Conservation (phyloP, 2,329 filamentous ascomycete species). For the Aphanoascus verrucosus region DNA sequence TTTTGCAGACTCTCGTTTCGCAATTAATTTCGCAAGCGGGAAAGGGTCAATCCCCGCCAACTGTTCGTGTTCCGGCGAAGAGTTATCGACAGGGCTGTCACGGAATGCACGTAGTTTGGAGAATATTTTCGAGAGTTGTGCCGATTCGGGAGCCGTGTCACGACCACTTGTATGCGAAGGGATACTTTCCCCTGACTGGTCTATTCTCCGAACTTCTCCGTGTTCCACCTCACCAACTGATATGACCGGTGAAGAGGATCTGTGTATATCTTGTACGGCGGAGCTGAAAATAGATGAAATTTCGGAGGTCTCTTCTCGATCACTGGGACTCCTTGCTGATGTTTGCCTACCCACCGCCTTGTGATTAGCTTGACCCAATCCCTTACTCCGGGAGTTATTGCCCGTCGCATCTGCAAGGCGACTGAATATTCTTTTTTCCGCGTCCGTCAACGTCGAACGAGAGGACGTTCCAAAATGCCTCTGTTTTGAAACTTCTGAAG, state of each 20-base stretch:
- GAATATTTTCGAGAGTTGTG: conserved; percentile 3
- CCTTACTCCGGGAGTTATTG: not conserved
- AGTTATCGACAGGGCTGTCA: conserved; percentile 5
- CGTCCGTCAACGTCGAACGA: conserved; percentile 8
- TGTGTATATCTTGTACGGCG: conserved; percentile 3
- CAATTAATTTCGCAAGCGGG: conserved; percentile 17
- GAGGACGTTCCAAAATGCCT: not conserved
- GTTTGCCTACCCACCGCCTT: not conserved
- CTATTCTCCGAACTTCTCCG: not conserved
- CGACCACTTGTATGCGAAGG: not conserved
- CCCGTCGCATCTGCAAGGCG: not conserved
- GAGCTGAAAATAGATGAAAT: conserved; percentile 12
- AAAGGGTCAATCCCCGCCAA: conserved; percentile 11
- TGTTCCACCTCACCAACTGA: not conserved
- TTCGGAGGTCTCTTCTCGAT: conserved; percentile 3
- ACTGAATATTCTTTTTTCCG: conserved; percentile 9
- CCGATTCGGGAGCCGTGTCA: not conserved
- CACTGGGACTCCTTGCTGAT: not conserved
- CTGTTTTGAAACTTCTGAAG: not conserved
- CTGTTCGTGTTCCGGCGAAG: conserved; percentile 1
- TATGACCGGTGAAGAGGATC: not conserved
- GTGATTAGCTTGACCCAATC: not conserved
- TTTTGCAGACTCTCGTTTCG: conserved; percentile 23
- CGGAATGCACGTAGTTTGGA: conserved; percentile 8
- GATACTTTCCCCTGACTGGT: not conserved